phyloP scores from a whole-genome alignment of 1,284 basidiomycete species.

The Athelia sp. region DNA sequence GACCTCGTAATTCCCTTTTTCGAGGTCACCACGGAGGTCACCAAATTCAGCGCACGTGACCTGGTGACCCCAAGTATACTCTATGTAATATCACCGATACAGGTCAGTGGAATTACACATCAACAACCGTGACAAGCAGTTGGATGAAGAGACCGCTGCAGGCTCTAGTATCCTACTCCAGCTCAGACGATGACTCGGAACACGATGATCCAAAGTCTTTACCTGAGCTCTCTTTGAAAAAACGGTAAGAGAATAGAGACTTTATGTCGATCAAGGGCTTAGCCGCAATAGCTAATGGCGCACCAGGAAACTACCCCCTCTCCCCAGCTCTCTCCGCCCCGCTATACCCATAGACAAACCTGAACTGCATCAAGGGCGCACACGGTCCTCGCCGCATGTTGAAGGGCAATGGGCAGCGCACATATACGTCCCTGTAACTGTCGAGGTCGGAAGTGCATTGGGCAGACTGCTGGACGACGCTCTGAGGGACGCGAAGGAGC shows the following conservation, averaged over 20 bases:
- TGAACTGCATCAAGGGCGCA: slow-evolving; percentile 72
- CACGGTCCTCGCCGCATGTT: slow-evolving; percentile 65
- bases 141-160: slow-evolving; percentile 1
- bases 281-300: not conserved
- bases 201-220: slow-evolving; percentile 15
- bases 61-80: no score
- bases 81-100: no score
- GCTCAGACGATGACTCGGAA: slow-evolving; percentile 26
- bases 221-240: slow-evolving; percentile 15
- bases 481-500: slow-evolving; percentile 35
- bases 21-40: no score
- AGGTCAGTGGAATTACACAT: no score
- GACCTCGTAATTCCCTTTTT: no score
- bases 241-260: no score
- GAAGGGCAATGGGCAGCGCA: slow-evolving; percentile 78
- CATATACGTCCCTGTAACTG: slow-evolving; percentile 60
- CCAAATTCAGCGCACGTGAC: no score
- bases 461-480: slow-evolving; percentile 43
- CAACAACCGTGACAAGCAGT: no score
- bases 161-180: slow-evolving; percentile 23
- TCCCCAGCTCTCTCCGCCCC: slow-evolving; percentile 44
- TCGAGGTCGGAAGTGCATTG: slow-evolving; percentile 38
- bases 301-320: slow-evolving; percentile 53
- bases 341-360: slow-evolving; percentile 58
- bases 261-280: no score